A percentile compares a stretch with the other conserved stretches of the same genome.
These are phyloP conservation scores for Anisogramma anomala DNA, from an alignment of 2,329 filamentous ascomycete genomes.

Conservation along the genomic window DNA sequence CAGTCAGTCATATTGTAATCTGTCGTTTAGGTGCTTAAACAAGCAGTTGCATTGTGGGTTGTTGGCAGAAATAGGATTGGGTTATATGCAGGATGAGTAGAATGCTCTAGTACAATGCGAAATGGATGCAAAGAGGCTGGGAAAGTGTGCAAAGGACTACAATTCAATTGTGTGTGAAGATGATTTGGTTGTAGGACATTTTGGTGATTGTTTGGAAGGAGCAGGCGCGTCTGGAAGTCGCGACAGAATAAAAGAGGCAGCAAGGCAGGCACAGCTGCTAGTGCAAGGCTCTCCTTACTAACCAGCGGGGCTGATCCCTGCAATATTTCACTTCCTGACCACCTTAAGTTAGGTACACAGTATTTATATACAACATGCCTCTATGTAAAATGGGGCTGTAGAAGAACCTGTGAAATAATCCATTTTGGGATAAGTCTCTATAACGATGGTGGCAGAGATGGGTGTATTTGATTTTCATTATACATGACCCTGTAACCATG, in stretches of 20 bases:
- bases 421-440: too few relatives aligned
- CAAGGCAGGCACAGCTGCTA: too few relatives aligned
- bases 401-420: too few relatives aligned
- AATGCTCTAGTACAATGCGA: not conserved
- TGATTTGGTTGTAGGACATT: not conserved
- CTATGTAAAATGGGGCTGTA: too few relatives aligned
- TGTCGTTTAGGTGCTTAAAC: not conserved
- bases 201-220: not conserved
- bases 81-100: not conserved
- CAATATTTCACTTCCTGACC: too few relatives aligned
- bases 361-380: too few relatives aligned
- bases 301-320: too few relatives aligned
- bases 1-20: conserved; percentile 36
- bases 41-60: conserved; percentile 7
- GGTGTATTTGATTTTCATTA: too few relatives aligned
- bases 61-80: not conserved
- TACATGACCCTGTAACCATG: too few relatives aligned
- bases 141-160: not conserved
- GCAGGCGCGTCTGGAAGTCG: conserved; percentile 11
- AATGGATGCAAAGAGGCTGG: not conserved
- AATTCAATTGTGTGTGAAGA: conserved; percentile 2
- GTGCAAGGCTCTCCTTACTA: too few relatives aligned
- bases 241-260: conserved; percentile 12
- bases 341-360: too few relatives aligned
- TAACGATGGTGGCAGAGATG: too few relatives aligned